Percentiles rank a stretch among this genome's conserved stretches.
Conservation (phyloP, 441 rosid genomes). For the Brassica balearica region DNA sequence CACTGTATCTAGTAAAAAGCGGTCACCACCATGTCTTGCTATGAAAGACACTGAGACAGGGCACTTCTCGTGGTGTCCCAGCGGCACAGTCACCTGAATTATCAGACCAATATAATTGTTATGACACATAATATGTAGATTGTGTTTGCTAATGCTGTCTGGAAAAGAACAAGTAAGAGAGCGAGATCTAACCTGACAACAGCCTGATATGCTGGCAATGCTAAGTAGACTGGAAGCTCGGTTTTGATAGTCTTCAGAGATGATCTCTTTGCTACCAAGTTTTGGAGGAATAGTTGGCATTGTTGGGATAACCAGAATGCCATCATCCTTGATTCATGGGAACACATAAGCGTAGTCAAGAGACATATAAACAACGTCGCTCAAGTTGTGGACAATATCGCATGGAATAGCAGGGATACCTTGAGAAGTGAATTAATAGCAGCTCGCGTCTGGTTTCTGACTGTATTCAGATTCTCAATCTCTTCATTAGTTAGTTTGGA, state of each 20-base stretch:
- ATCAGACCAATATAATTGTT: constrained; percentile 25
- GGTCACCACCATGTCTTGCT: constrained; percentile 90
- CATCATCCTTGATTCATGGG: constrained; percentile 70
- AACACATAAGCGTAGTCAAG: neutral
- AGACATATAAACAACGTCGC: neutral
- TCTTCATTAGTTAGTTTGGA: constrained; percentile 53
- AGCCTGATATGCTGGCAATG: constrained; percentile 93
- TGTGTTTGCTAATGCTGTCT: constrained; percentile 16
- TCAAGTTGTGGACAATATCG: neutral
- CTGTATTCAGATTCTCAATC: constrained; percentile 68
- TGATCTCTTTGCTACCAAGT: constrained; percentile 80
- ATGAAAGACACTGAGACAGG: constrained; percentile 90
- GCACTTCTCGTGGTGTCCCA: constrained; percentile 79
- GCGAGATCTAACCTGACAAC: constrained; percentile 81
- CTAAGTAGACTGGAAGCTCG: constrained; percentile 66
- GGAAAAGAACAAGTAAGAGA: constrained; percentile 8
- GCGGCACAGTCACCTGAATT: constrained; percentile 82
- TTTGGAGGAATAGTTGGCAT: constrained; percentile 78
- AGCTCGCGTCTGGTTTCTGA: constrained; percentile 76
- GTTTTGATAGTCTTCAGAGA: constrained; percentile 72
- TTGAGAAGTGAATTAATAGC: constrained; percentile 80
- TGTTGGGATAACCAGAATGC: constrained; percentile 87
- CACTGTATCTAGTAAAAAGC: constrained; percentile 83
- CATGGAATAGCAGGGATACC: constrained; percentile 52
- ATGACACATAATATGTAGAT: constrained; percentile 12